Conservation (phyloP, 129 eudicot species). For the Pseudognaphalium luteoalbum region DNA sequence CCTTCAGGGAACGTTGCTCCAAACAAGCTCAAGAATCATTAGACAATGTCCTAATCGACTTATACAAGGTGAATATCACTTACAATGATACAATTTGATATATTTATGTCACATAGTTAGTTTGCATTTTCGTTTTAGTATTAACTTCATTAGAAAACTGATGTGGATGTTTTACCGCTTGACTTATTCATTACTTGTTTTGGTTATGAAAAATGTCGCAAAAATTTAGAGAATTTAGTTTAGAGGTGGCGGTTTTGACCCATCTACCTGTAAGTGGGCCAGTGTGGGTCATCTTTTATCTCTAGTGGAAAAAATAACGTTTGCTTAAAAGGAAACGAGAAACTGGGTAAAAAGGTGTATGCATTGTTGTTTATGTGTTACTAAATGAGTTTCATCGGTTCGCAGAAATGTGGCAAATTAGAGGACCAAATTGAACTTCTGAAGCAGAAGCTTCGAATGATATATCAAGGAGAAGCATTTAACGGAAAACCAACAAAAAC, state of each 20-base stretch:
- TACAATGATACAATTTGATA: background rate
- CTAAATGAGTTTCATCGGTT: slow-evolving; percentile 20
- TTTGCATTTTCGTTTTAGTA: background rate
- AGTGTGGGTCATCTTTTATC: background rate
- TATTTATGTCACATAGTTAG: no score
- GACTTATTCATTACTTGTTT: background rate
- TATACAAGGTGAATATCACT: slow-evolving; percentile 62
- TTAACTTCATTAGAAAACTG: background rate
- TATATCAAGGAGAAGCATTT: slow-evolving; percentile 71
- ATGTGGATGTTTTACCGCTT: background rate
- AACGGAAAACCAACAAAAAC: slow-evolving; percentile 86
- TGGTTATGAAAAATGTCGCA: background rate
- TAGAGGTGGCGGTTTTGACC: background rate
- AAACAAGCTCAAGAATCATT: slow-evolving; percentile 86
- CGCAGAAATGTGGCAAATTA: slow-evolving; percentile 72
- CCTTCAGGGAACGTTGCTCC: slow-evolving; percentile 62
- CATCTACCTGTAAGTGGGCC: background rate
- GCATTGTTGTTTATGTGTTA: background rate
- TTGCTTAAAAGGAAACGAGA: no score
- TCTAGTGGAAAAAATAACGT: no score
- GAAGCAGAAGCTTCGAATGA: slow-evolving; percentile 66
- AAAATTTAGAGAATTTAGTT: background rate
- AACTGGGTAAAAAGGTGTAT: no score
- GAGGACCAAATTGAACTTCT: slow-evolving; percentile 68
- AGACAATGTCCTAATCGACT: slow-evolving; percentile 78